These are phyloP conservation scores for Cymbopogon flexuosus DNA, from an alignment of 202 grass and related monocot species.

Conservation along the genomic window DNA sequence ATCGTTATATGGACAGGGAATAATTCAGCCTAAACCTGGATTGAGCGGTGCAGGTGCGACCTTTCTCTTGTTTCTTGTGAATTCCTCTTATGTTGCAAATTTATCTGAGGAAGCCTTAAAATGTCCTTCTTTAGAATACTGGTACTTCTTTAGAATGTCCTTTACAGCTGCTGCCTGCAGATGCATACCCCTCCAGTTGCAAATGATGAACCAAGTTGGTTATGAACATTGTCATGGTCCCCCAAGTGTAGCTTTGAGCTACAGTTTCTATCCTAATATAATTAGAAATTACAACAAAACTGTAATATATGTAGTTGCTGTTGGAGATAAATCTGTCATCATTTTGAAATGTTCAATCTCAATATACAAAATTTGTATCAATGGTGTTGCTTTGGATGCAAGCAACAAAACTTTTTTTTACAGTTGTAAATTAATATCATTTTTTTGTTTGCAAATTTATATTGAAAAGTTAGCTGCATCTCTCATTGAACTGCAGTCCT, in stretches of 20 bases:
- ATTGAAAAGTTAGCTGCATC: neutral
- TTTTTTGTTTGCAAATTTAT: neutral
- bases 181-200: neutral
- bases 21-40: conserved; percentile 93
- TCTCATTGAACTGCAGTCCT: neutral
- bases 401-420: neutral
- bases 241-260: neutral
- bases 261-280: neutral
- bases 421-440: neutral
- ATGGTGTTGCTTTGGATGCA: neutral
- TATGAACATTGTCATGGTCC: neutral
- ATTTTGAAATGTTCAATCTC: neutral
- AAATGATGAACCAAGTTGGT: neutral
- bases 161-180: neutral
- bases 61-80: conserved; percentile 9
- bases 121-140: conserved; percentile 2
- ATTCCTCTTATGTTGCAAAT: conserved; percentile 6
- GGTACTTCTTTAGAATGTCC: neutral
- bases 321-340: neutral
- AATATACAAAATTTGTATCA: neutral
- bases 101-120: no score
- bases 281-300: neutral
- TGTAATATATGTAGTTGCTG: neutral
- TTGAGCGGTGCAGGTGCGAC: conserved; percentile 65
- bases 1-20: conserved; percentile 79